Base-by-base conservation (phyloP, 2,329 filamentous ascomycete species). In the Pseudocercospora cruenta region DNA sequence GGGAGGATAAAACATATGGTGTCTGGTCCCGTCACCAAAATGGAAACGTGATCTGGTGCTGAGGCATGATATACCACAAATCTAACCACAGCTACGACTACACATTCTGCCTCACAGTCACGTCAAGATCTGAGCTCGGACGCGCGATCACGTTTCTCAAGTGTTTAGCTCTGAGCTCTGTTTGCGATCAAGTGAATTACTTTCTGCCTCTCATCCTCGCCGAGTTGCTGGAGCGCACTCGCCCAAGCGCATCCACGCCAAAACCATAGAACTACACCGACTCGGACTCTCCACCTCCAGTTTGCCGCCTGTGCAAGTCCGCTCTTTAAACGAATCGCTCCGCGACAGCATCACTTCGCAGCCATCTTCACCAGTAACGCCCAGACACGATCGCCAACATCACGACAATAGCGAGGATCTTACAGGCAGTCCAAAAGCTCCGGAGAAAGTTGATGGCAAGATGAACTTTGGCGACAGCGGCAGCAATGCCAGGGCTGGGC, bases 401-500 rank as follows among this genome's bases (percentile, higher is more conserved):
- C 58, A 36, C 24, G 6, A 62, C 45, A n/a, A 33, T 63, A 58
- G 61, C 49, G 33, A 60, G 19, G 14, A 39, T 53, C 9, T 19
- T 19, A 22, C 36, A 8, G 57, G 62, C 24, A 62, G 22, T 39
- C 9, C 33, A 12, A 36, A 10, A n/a, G n/a, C 26, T 24, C 54
- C 51, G 36, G 1, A 58, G 7, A n/a, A 9, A 28, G 31, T 64
- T 21, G 58, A 65, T 65, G 66, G 59, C 57, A 58, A 57, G 16
- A 64, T 67, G 62, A 62, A 60, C 51, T 54, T 60, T 39, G 58
- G 58, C 64, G 24, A 51, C 58, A 26, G 58, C 43, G 43, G 43
- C 58, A 68, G 55, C 76, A 80, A 68, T 91, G 91, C 49, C 84
- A 87, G 58, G 88, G 93, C 74, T 84, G 97, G 62, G 84, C 89